A percentile compares a stretch with the other conserved stretches of the same genome.
phyloP scores from a whole-genome alignment of 2,329 filamentous ascomycete species.

The Colletotrichum camelliae region DNA sequence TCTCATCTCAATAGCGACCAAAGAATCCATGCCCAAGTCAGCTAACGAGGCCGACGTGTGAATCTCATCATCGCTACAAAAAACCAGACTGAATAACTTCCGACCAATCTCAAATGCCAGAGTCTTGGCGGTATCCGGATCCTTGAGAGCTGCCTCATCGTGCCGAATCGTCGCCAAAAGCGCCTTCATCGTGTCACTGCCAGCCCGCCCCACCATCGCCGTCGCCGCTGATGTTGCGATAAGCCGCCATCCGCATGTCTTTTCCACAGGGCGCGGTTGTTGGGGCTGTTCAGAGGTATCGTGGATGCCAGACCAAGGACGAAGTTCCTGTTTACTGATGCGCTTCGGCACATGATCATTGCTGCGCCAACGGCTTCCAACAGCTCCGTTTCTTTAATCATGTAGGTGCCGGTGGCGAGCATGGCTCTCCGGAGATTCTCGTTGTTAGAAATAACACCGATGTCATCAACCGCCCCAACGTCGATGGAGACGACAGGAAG shows the following conservation, averaged over 20 bases:
- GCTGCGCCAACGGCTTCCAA: background rate
- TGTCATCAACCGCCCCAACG: constrained; percentile 40
- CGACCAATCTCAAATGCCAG: constrained; percentile 17
- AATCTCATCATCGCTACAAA: constrained; percentile 15
- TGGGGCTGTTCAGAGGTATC: constrained; percentile 8
- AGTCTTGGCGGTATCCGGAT: background rate
- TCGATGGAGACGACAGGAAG: constrained; percentile 43
- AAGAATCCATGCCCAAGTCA: constrained; percentile 26
- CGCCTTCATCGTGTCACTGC: background rate
- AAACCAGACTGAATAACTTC: constrained; percentile 19
- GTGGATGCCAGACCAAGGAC: constrained; percentile 23
- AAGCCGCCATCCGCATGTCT: constrained; percentile 28
- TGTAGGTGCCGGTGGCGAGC: background rate
- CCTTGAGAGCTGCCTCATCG: background rate
- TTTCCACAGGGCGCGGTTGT: constrained; percentile 23
- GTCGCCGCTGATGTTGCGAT: constrained; percentile 23
- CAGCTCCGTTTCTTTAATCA: constrained; percentile 21
- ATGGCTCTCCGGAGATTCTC: constrained; percentile 5
- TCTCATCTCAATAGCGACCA: constrained; percentile 26
- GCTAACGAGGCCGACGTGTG: background rate
- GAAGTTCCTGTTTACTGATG: background rate
- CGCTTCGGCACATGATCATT: background rate
- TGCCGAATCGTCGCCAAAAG: background rate
- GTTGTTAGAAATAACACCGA: constrained; percentile 37
- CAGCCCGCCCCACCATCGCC: constrained; percentile 28